Conservation (phyloP, 139 green algal genomes). For the Pleodorina starrii region DNA sequence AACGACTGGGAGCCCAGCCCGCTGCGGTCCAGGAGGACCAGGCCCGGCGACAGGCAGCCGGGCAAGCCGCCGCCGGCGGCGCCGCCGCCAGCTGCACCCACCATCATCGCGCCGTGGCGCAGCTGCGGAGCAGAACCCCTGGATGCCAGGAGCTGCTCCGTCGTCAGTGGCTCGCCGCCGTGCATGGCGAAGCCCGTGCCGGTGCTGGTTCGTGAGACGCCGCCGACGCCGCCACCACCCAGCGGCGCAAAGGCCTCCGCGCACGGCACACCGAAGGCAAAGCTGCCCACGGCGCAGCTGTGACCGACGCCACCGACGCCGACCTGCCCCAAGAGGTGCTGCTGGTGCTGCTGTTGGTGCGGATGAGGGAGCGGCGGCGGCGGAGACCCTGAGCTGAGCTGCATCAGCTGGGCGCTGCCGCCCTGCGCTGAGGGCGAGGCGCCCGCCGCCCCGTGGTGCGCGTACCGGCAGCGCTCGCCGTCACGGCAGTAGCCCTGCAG, state of each 20-base stretch:
- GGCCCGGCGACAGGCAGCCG: background rate
- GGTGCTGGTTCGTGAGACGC: background rate
- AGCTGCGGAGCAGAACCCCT: background rate
- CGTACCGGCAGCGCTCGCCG: conserved; percentile 42
- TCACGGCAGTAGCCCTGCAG: conserved; percentile 50
- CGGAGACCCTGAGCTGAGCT: background rate
- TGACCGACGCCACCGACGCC: background rate
- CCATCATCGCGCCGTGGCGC: background rate
- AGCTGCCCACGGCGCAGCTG: conserved; percentile 14
- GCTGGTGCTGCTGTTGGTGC: background rate
- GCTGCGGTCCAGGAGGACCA: background rate
- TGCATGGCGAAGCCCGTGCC: background rate
- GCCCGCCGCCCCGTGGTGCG: background rate
- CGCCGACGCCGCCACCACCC: background rate
- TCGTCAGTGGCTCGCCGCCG: background rate
- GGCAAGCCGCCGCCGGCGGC: background rate
- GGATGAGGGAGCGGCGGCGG: background rate
- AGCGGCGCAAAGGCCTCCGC: conserved; percentile 32
- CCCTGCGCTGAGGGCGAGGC: background rate
- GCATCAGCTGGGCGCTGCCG: background rate
- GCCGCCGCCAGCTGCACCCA: background rate
- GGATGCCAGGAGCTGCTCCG: background rate
- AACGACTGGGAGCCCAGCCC: background rate
- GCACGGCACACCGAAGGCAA: conserved; percentile 28
- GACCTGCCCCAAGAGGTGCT: background rate